phyloP scores from a whole-genome alignment of 2,329 filamentous ascomycete species.

The Ophiostoma perfectum region DNA sequence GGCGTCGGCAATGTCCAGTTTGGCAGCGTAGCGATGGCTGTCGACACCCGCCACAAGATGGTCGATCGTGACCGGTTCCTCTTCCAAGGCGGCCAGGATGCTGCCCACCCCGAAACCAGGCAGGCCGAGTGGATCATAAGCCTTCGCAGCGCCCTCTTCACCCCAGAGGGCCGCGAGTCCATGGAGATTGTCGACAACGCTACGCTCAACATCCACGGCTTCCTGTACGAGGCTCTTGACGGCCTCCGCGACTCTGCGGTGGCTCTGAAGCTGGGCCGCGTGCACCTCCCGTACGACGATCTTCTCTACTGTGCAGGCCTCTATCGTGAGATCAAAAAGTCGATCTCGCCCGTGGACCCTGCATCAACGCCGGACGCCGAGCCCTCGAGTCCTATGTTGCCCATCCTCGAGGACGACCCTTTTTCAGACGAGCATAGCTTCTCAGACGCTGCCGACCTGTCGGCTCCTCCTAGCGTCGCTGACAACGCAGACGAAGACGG shows the following conservation, averaged over 20 bases:
- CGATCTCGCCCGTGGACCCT: slow-evolving; percentile 30
- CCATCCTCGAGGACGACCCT: slow-evolving; percentile 17
- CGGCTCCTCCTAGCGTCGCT: neutral
- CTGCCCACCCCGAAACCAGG: slow-evolving; percentile 47
- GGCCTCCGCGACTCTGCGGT: slow-evolving; percentile 87
- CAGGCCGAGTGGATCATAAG: slow-evolving; percentile 94
- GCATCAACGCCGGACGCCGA: slow-evolving; percentile 31
- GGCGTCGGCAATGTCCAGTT: slow-evolving; percentile 82
- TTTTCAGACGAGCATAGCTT: neutral
- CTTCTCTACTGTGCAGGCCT: slow-evolving; percentile 58
- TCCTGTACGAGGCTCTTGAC: slow-evolving; percentile 77
- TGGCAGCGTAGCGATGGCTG: slow-evolving; percentile 75
- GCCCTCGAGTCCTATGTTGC: slow-evolving; percentile 11
- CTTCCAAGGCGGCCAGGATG: slow-evolving; percentile 64
- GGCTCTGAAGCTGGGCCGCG: slow-evolving; percentile 80
- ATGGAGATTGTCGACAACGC: slow-evolving; percentile 84
- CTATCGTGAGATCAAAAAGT: slow-evolving; percentile 46
- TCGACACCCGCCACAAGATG: slow-evolving; percentile 87
- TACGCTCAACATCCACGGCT: slow-evolving; percentile 84
- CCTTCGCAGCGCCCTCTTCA: slow-evolving; percentile 80
- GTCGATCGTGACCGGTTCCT: slow-evolving; percentile 87
- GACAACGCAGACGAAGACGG: slow-evolving; percentile 44
- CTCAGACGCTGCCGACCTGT: neutral
- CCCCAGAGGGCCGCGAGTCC: slow-evolving; percentile 74
- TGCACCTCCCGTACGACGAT: slow-evolving; percentile 89